Evolutionary conservation across 2,329 filamentous ascomycete genomes (phyloP).

Genomic region (Ceratocystis papillata): DNA sequence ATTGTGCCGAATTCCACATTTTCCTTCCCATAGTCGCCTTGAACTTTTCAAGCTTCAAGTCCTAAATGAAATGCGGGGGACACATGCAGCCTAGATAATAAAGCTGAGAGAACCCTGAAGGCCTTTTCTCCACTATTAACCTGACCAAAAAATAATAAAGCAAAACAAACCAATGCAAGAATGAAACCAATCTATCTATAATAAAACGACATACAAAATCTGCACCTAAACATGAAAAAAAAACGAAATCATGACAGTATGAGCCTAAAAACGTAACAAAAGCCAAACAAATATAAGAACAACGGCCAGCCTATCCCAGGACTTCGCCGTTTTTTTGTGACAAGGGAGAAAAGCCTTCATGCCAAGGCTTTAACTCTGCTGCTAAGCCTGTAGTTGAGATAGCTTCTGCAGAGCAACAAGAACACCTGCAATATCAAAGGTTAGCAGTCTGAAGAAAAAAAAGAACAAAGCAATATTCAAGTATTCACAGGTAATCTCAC

Average conservation of each 20-base stretch:
- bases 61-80: no score
- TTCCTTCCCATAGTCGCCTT: neutral
- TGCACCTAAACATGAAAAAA: neutral
- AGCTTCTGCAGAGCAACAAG: constrained; percentile 37
- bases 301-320: neutral
- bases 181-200: constrained; percentile 9
- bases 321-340: neutral
- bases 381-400: constrained; percentile 28
- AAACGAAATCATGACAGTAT: constrained; percentile 1
- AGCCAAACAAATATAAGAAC: neutral
- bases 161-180: neutral
- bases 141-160: neutral
- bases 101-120: neutral
- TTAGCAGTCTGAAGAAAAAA: neutral
- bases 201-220: constrained; percentile 18
- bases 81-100: neutral
- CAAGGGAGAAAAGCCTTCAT: neutral
- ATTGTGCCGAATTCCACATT: neutral
- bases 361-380: neutral
- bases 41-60: no score
- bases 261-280: constrained; percentile 4
- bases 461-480: neutral
- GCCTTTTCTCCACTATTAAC: neutral
- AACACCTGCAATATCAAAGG: constrained; percentile 31
- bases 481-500: constrained; percentile 40